Evolutionary conservation across 2,329 filamentous ascomycete genomes (phyloP).

Genomic region (Microsporum ferrugineum): DNA sequence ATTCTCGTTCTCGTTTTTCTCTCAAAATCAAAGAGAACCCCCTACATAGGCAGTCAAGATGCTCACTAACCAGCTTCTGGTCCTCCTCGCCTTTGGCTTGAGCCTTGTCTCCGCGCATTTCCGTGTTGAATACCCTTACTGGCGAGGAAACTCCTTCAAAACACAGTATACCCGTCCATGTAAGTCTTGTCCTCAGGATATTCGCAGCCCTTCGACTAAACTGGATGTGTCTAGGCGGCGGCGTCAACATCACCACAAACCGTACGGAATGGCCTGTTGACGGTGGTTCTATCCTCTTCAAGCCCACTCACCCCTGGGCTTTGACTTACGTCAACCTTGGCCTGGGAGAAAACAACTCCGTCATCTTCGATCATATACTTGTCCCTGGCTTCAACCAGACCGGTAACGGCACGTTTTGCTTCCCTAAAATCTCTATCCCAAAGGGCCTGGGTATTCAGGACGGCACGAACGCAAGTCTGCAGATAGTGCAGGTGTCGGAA

Average conservation of each 20-base stretch:
- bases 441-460: constrained; percentile 22
- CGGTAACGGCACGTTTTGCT: constrained; percentile 36
- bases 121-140: constrained; percentile 21
- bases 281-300: constrained; percentile 34
- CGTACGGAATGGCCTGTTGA: constrained; percentile 38
- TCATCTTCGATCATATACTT: constrained; percentile 37
- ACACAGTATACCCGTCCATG: constrained; percentile 35
- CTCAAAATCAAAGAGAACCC: no score
- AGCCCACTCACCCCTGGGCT: constrained; percentile 33
- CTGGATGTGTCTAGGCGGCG: constrained; percentile 23
- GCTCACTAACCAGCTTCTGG: not conserved
- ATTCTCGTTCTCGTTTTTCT: not conserved
- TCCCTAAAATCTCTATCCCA: constrained; percentile 28
- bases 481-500: constrained; percentile 35
- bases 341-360: constrained; percentile 28
- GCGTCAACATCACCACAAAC: constrained; percentile 32
- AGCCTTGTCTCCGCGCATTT: constrained; percentile 19
- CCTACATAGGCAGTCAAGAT: not conserved
- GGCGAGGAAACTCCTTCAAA: constrained; percentile 35
- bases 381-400: constrained; percentile 39
- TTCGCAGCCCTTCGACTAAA: constrained; percentile 6
- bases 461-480: constrained; percentile 34
- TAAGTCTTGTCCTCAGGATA: constrained; percentile 15
- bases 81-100: constrained; percentile 4
- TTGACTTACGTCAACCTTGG: constrained; percentile 40